Percentiles rank a stretch among this genome's conserved stretches.
These are phyloP conservation scores for Kluyveromyces sp. DNA, from an alignment of 1,139 yeast species.

Conservation along the genomic window DNA sequence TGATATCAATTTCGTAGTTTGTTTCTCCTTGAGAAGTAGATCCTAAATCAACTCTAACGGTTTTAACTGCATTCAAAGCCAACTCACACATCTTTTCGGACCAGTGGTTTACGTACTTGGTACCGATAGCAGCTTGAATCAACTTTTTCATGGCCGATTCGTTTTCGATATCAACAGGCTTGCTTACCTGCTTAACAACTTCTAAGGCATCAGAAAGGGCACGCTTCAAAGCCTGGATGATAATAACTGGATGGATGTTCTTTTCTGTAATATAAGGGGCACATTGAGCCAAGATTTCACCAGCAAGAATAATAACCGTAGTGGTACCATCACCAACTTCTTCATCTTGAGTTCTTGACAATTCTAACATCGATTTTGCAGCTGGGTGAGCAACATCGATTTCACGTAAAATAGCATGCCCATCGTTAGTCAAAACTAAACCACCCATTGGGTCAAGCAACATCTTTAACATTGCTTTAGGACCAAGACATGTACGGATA, in stretches of 20 bases:
- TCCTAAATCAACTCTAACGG: conserved; percentile 64
- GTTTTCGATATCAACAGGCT: conserved; percentile 74
- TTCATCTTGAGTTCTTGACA: conserved; percentile 96
- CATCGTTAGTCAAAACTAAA: conserved; percentile 93
- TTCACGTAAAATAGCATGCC: conserved; percentile 87
- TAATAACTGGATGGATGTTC: conserved; percentile 93
- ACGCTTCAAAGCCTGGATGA: conserved; percentile 87
- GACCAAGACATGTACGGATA: conserved; percentile 97
- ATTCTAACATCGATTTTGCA: conserved; percentile 96
- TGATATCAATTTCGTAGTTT: conserved; percentile 68
- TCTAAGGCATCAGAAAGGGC: conserved; percentile 89
- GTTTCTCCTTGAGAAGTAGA: conserved; percentile 42
- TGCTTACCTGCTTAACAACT: conserved; percentile 76
- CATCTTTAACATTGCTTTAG: conserved; percentile 98
- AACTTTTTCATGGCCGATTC: conserved; percentile 83
- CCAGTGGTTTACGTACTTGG: conserved; percentile 91
- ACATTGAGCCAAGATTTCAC: conserved; percentile 92
- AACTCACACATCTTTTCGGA: conserved; percentile 84
- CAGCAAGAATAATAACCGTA: conserved; percentile 89
- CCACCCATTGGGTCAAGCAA: conserved; percentile 98
- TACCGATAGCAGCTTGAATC: conserved; percentile 88
- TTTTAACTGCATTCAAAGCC: conserved; percentile 81
- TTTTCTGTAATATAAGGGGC: conserved; percentile 85
- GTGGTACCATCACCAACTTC: conserved; percentile 99
- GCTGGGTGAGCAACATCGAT: conserved; percentile 96